Evolutionary conservation across 2,329 filamentous ascomycete species (phyloP).

Genomic region (Aureobasidium namibiae): DNA sequence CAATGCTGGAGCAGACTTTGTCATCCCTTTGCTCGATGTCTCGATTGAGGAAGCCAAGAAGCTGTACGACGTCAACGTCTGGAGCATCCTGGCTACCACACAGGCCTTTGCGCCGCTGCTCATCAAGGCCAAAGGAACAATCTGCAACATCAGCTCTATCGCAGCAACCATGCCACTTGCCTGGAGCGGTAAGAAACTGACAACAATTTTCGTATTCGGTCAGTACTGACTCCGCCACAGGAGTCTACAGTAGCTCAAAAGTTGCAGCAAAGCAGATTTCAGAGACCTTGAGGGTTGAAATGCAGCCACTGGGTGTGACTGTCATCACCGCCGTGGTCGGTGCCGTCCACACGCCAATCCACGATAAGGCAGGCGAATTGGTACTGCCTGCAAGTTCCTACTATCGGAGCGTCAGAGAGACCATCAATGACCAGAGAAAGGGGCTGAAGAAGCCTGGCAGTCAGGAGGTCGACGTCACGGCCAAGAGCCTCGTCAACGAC

Average conservation of each 20-base stretch:
- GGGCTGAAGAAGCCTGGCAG: not conserved
- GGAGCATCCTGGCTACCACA: constrained; percentile 20
- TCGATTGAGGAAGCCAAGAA: constrained; percentile 20
- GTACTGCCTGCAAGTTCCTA: not conserved
- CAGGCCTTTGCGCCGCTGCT: constrained; percentile 29
- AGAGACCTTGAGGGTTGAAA: constrained; percentile 21
- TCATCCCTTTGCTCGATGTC: constrained; percentile 22
- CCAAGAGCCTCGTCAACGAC: not conserved
- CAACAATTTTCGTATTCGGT: not conserved
- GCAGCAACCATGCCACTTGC: constrained; percentile 24
- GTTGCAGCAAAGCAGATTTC: constrained; percentile 19
- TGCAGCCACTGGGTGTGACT: constrained; percentile 22
- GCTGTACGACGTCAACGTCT: constrained; percentile 29
- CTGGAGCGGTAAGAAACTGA: constrained; percentile 20
- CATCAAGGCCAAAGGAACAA: constrained; percentile 26
- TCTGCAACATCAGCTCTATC: constrained; percentile 34
- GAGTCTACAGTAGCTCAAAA: constrained; percentile 26
- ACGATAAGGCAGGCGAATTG: not conserved
- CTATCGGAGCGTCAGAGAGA: not conserved
- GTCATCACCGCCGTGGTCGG: constrained; percentile 14
- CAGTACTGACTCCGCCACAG: not conserved
- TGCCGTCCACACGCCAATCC: not conserved
- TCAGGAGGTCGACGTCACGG: not conserved
- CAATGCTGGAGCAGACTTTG: constrained; percentile 38
- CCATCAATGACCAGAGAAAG: not conserved